Conservation (phyloP, 129 eudicot genomes). For the Flaveria brownii region DNA sequence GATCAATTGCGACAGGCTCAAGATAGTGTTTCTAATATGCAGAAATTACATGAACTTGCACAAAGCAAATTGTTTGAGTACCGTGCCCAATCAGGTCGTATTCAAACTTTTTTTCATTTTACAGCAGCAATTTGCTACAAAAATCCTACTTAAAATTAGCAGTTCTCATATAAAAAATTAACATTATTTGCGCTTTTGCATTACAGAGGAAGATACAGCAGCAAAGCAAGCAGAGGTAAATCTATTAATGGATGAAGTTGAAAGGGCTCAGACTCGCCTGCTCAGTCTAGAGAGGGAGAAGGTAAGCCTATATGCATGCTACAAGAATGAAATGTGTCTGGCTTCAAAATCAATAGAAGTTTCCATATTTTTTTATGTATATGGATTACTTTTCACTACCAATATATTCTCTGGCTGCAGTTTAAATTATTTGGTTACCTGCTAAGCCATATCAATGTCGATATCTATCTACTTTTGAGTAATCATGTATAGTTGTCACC, state of each 20-base stretch:
- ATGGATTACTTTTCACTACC: not conserved
- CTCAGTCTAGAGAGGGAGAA: conserved; percentile 94
- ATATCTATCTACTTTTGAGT: not conserved
- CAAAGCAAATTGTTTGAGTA: conserved; percentile 96
- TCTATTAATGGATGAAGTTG: conserved; percentile 97
- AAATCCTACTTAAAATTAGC: not conserved
- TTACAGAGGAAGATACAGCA: conserved; percentile 91
- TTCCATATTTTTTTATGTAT: conserved; percentile 1
- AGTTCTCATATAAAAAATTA: not conserved
- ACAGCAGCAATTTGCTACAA: not conserved
- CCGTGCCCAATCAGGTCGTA: conserved; percentile 90
- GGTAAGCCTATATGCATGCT: conserved; percentile 43
- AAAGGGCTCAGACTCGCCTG: conserved; percentile 95
- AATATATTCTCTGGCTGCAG: not conserved
- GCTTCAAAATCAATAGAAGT: not conserved
- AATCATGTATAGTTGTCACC: not conserved
- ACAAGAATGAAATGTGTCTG: not conserved
- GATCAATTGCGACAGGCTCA: conserved; percentile 96
- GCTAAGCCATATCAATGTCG: not conserved
- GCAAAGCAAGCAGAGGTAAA: conserved; percentile 89
- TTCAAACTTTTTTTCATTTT: conserved; percentile 1
- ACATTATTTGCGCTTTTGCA: conserved; percentile 27
- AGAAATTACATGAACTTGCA: conserved; percentile 93
- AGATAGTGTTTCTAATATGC: conserved; percentile 94
- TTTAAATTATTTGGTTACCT: not conserved